Percentiles rank a stretch among this genome's conserved stretches.
phyloP scores from a whole-genome alignment of 1,139 yeast species.

The Maudiozyma humilis region DNA sequence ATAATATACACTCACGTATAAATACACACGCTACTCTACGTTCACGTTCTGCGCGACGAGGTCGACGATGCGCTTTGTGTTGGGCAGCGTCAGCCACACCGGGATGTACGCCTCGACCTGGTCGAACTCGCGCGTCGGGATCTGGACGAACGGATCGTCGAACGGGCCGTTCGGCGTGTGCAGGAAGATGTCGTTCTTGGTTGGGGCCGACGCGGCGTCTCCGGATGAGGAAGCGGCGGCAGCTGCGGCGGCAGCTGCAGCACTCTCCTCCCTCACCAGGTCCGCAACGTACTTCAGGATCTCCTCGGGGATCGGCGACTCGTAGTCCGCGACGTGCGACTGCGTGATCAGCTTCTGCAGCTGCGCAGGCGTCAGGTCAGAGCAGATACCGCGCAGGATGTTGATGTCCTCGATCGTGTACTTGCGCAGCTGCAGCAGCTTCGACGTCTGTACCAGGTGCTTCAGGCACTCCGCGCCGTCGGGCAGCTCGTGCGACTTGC shows the following conservation, averaged over 20 bases:
- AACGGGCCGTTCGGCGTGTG: constrained; percentile 68
- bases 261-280: constrained; percentile 50
- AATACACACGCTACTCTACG: constrained; percentile 14
- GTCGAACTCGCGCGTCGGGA: constrained; percentile 76
- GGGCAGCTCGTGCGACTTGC: constrained; percentile 86
- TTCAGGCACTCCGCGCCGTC: constrained; percentile 85
- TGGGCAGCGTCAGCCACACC: constrained; percentile 85
- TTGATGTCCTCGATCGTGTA: constrained; percentile 85
- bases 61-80: constrained; percentile 79
- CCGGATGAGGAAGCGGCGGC: background rate
- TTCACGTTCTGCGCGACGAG: constrained; percentile 76
- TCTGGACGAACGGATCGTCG: constrained; percentile 79
- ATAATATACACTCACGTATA: background rate
- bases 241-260: constrained; percentile 36
- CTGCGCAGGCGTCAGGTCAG: constrained; percentile 88
- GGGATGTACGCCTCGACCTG: constrained; percentile 96
- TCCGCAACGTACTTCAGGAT: constrained; percentile 80
- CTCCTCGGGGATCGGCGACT: constrained; percentile 81
- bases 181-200: constrained; percentile 52
- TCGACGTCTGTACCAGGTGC: constrained; percentile 89
- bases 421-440: constrained; percentile 84
- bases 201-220: constrained; percentile 36
- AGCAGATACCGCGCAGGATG: constrained; percentile 89
- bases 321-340: constrained; percentile 90
- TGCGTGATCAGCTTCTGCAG: constrained; percentile 86